Percentiles rank a stretch among this genome's conserved stretches.
Evolutionary conservation across 495 filamentous ascomycete genomes (phyloP).

Genomic region (Penicillium nucicola): DNA sequence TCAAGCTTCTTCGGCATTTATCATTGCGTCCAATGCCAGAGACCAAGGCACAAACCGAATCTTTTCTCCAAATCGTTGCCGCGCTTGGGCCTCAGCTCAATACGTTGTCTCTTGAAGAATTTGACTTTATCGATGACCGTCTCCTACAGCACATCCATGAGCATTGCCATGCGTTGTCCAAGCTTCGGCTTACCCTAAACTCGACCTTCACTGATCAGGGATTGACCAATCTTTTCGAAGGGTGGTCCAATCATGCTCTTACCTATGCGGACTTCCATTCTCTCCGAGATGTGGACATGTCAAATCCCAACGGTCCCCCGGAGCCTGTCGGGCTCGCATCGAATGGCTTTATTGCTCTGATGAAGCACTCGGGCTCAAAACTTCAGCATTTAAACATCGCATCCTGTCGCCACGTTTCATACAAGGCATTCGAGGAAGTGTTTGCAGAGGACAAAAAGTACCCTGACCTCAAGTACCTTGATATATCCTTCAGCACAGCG

Average conservation of each 20-base stretch:
- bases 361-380: constrained; percentile 71
- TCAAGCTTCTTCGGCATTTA: constrained; percentile 65
- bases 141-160: constrained; percentile 64
- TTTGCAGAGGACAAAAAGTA: constrained; percentile 63
- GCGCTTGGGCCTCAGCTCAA: constrained; percentile 56
- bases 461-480: constrained; percentile 61
- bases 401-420: constrained; percentile 74
- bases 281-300: constrained; percentile 69
- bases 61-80: constrained; percentile 58
- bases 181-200: constrained; percentile 76
- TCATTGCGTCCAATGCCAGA: constrained; percentile 60
- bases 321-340: constrained; percentile 67
- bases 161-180: constrained; percentile 60
- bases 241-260: constrained; percentile 71
- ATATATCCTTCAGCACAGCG: constrained; percentile 72
- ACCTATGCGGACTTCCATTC: constrained; percentile 66
- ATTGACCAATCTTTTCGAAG: constrained; percentile 65
- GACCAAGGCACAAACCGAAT: constrained; percentile 51
- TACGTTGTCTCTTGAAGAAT: constrained; percentile 69
- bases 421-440: constrained; percentile 62
- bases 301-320: constrained; percentile 56
- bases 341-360: constrained; percentile 70
- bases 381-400: constrained; percentile 66
- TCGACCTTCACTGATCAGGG: constrained; percentile 68
- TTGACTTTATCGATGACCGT: constrained; percentile 54